Evolutionary conservation across 345 rosid genomes (phyloP), one percentile per base, ranked within the genome.

Genomic region (Eucalyptus marginata): DNA sequence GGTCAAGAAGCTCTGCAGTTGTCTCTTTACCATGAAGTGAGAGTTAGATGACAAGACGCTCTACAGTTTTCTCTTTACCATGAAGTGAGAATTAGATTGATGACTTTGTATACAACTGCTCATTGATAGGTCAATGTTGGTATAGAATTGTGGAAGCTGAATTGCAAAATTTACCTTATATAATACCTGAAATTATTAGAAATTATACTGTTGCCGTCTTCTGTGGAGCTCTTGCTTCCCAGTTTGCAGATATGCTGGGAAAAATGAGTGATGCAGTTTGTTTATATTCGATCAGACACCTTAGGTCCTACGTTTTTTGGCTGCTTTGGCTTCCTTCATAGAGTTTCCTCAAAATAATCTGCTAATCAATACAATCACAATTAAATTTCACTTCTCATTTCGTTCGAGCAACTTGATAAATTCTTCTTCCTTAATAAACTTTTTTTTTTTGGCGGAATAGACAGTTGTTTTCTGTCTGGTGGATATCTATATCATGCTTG

Each of bases 381-480:
- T 76, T 44, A 36, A 20, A 76, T 76, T 76, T 76, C 84, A 76
- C 9, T n/a, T 44, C 54, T n/a, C 62, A 56, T 87, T 50, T 20
- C 9, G 25, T 10, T 90, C 29, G 71, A 80, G 43, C 49, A 18
- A 33, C 44, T 24, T 10, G 47, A 6, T n/a, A 25, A 33, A 84
- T 36, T 49, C n/a, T 17, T 43, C 71, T n/a, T 64, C 80, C 47
- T 10, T 71, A 36, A 71, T 51, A 87, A 14, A 5, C 10, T 4
- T 88, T 88, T 86, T 76, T 49, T 81, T 84, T 86, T 87, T 62
- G 49, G 46, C 51, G 91, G 66, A 90, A 89, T 98, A 98, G 99
- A 96, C 99, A 4, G 99, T 98, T 83, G 99, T 98, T 88, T 98
- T 98, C 95, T 98, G 99, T 91, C 92, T 98, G 90, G 99, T 98